These are phyloP conservation scores for Groenewaldozyma tartarivorans DNA, from an alignment of 805 yeast genomes.

Conservation along the genomic window DNA sequence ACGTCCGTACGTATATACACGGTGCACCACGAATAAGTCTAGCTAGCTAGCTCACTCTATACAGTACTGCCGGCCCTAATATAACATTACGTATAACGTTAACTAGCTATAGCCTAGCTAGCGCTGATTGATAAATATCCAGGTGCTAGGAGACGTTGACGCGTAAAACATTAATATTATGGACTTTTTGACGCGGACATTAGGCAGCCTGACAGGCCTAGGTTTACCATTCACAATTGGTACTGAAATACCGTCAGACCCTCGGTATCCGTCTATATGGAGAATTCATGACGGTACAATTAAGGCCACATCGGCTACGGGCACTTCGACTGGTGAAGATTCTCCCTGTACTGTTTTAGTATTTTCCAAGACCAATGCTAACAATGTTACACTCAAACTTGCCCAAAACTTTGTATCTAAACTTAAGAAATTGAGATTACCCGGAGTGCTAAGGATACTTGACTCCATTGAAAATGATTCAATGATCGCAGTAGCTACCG, in stretches of 20 bases:
- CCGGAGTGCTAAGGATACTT: conserved; percentile 54
- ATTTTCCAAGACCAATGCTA: conserved; percentile 39
- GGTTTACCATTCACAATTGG: conserved; percentile 24
- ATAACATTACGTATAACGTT: no score
- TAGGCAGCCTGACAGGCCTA: conserved; percentile 20
- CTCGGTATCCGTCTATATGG: conserved; percentile 45
- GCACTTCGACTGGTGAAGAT: conserved; percentile 33
- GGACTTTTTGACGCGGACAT: conserved; percentile 26
- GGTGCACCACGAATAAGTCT: no score
- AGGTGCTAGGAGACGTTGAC: no score
- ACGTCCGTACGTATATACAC: no score
- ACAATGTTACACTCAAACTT: conserved; percentile 26
- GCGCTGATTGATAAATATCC: no score
- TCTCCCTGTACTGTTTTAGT: conserved; percentile 55
- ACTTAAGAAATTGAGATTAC: conserved; percentile 51
- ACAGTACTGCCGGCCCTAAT: no score
- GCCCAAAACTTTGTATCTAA: conserved; percentile 39
- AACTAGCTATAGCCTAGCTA: no score
- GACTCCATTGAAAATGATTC: conserved; percentile 59
- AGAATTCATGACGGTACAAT: conserved; percentile 47
- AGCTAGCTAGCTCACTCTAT: no score
- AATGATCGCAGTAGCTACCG: conserved; percentile 53
- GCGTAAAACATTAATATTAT: conserved; percentile 10
- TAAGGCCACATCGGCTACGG: conserved; percentile 19
- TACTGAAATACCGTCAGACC: conserved; percentile 15